These are phyloP conservation scores for Scheffersomyces quercinus DNA, from an alignment of 1,139 yeast species.

Conservation along the genomic window DNA sequence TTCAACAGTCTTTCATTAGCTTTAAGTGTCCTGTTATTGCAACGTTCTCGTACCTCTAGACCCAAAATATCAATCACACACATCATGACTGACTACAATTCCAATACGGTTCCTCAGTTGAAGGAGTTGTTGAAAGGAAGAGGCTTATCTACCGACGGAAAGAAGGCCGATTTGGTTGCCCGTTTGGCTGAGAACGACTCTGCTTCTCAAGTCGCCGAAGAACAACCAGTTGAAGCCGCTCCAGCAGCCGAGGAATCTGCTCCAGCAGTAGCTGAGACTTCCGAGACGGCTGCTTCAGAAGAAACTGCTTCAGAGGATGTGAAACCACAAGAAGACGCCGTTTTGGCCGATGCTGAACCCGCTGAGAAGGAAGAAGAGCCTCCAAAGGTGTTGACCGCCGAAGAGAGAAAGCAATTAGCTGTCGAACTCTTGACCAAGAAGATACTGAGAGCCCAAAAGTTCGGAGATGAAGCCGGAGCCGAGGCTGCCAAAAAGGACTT, in stretches of 20 bases:
- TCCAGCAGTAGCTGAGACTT: constrained; percentile 13
- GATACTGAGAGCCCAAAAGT: constrained; percentile 72
- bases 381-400: constrained; percentile 55
- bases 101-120: constrained; percentile 80
- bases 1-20: no score
- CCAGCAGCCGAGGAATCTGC: constrained; percentile 8
- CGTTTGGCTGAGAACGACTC: constrained; percentile 50
- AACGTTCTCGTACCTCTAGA: no score
- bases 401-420: constrained; percentile 70
- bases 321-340: constrained; percentile 10
- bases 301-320: constrained; percentile 14
- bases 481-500: constrained; percentile 59
- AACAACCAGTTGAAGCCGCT: constrained; percentile 19
- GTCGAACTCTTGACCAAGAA: constrained; percentile 68
- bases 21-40: no score
- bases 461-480: constrained; percentile 62
- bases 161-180: constrained; percentile 78
- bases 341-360: constrained; percentile 12
- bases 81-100: constrained; percentile 58
- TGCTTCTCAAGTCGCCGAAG: constrained; percentile 10
- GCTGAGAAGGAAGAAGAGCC: constrained; percentile 22
- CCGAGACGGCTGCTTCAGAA: constrained; percentile 9
- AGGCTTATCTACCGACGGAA: constrained; percentile 73
- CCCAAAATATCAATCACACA: constrained; percentile 3
- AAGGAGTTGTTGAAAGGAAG: constrained; percentile 72